phyloP scores from a whole-genome alignment of 352 stramenopile species.

The Pythium dissimile region DNA sequence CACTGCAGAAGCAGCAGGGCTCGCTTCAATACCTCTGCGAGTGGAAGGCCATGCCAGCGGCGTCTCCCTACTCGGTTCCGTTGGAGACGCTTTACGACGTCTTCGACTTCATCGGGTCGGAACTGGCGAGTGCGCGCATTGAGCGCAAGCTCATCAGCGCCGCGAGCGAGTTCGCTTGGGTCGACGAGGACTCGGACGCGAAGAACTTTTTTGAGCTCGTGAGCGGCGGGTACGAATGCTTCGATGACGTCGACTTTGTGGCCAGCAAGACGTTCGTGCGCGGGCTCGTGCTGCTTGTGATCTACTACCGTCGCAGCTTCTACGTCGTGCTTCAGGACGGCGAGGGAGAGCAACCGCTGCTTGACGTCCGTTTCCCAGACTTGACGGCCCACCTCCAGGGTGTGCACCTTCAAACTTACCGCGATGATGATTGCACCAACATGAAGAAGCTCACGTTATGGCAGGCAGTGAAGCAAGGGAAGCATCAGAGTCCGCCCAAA shows the following conservation, averaged over 20 bases:
- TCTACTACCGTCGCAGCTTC: conserved; percentile 88
- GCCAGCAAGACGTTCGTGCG: conserved; percentile 86
- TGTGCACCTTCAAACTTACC: conserved; percentile 82
- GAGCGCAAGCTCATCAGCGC: conserved; percentile 86
- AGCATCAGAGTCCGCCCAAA: conserved; percentile 62
- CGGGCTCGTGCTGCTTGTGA: conserved; percentile 74
- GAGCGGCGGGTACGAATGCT: conserved; percentile 81
- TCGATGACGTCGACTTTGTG: conserved; percentile 82
- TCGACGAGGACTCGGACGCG: conserved; percentile 74
- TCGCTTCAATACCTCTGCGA: conserved; percentile 92
- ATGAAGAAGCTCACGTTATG: conserved; percentile 93
- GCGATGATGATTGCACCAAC: conserved; percentile 73
- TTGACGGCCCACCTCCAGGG: conserved; percentile 87
- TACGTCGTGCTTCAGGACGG: conserved; percentile 90
- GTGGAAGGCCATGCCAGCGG: conserved; percentile 68
- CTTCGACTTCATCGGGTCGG: conserved; percentile 79
- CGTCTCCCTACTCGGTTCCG: conserved; percentile 65
- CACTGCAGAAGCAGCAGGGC: conserved; percentile 92
- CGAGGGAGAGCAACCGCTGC: conserved; percentile 88
- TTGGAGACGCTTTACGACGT: conserved; percentile 80
- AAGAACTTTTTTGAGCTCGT: conserved; percentile 95
- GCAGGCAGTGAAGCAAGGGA: conserved; percentile 64
- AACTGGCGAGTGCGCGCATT: conserved; percentile 79
- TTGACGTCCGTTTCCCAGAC: conserved; percentile 94
- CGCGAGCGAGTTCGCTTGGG: conserved; percentile 85